Evolutionary conservation across 192 early-diverging fungal species (phyloP), one percentile per base, ranked within the genome.

Genomic region (Chytriomyces sp.): DNA sequence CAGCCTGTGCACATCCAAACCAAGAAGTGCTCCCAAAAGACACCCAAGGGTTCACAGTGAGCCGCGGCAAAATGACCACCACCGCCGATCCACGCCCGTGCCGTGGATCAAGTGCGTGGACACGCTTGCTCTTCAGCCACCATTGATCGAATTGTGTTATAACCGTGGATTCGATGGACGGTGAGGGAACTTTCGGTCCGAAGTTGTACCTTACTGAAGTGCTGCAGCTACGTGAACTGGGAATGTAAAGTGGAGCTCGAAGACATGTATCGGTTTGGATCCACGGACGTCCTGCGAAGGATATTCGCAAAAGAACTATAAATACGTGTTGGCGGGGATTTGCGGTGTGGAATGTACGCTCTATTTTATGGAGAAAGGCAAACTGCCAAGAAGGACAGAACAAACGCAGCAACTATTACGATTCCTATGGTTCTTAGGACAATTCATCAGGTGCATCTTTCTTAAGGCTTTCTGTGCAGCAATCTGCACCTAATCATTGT

Each of bases 261-360:
- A 33, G 66, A 80, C 39, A 26, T 56, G 39, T 78, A 75, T 54
- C 55, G 65, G 8, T 61, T 84, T 6, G 78, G 82, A 31, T 70
- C 60, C 4, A 84, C 82, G 22, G 75, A 64, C 14, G 82, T 84
- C 67, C 14, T 84, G 82, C 60, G 82, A 84, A 65, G 82, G 82
- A 26, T 84, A 80, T 52, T 52, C 54, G 22, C 52, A 78, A 40
- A 49, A 55, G 6, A 77, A 82, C 28, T 80, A 84, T 61, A 73
- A 75, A n/a, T 82, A 84, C 44, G 64, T 84, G 6, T 52, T 84
- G 3, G 76, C 58, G 3, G 81, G 80, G 39, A 80, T 78, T 0
- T 84, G 82, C 53, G 80, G 77, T 5, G 72, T 84, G 2, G 80
- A 81, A 39, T 84, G 77, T 36, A 79, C 38, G 19, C 44, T 76